Percentiles rank a stretch among this genome's conserved stretches.
Conservation (phyloP, 2,329 filamentous ascomycete species). For the Penicillium sp. region DNA sequence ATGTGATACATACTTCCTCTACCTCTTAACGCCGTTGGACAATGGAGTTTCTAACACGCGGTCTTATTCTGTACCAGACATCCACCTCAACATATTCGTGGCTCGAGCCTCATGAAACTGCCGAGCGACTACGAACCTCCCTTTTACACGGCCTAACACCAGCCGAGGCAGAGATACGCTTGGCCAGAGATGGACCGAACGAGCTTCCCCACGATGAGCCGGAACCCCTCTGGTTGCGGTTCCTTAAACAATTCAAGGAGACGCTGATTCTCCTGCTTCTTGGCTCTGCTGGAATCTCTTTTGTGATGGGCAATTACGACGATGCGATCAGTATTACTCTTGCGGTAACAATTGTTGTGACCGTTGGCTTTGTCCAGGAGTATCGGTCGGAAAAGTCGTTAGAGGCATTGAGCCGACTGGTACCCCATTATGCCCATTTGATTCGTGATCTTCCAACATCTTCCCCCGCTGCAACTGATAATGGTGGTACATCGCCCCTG, state of each 20-base stretch:
- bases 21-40: neutral
- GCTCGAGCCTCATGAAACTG: conserved; percentile 75
- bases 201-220: conserved; percentile 92
- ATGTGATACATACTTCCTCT: no score
- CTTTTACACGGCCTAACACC: conserved; percentile 76
- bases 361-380: conserved; percentile 94
- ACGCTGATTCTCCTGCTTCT: conserved; percentile 90
- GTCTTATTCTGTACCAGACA: conserved; percentile 24
- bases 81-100: conserved; percentile 54
- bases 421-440: conserved; percentile 94
- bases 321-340: conserved; percentile 95
- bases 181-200: conserved; percentile 81
- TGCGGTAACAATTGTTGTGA: conserved; percentile 94
- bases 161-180: conserved; percentile 73
- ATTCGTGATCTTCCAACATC: conserved; percentile 58
- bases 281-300: conserved; percentile 80
- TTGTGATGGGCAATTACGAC: conserved; percentile 88
- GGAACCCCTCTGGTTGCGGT: conserved; percentile 91
- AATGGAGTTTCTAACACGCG: conserved; percentile 12
- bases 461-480: conserved; percentile 19
- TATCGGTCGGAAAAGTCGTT: conserved; percentile 97
- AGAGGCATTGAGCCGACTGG: conserved; percentile 87
- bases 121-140: conserved; percentile 76
- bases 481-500: conserved; percentile 14
- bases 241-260: conserved; percentile 95